Evolutionary conservation across 371 early-diverging fungal genomes (phyloP).

Genomic region (Mucor velutinosus): DNA sequence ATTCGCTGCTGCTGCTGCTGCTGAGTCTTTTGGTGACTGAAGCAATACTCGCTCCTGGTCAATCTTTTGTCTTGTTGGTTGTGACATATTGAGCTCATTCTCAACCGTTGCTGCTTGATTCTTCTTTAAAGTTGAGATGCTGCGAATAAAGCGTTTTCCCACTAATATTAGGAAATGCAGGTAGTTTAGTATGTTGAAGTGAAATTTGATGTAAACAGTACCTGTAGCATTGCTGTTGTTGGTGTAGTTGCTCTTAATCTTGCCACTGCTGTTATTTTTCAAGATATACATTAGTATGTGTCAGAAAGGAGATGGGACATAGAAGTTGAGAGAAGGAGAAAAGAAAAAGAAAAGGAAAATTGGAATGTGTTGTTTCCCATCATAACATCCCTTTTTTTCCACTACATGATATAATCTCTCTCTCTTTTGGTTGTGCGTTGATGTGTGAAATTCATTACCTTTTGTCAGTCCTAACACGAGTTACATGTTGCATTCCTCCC

Average conservation of each 20-base stretch:
- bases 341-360: constrained; percentile 2
- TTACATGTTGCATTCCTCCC: constrained; percentile 10
- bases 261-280: constrained; percentile 6
- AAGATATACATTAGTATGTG: constrained; percentile 5
- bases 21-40: not conserved
- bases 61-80: not conserved
- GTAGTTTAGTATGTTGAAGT: not conserved
- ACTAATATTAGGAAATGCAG: not conserved
- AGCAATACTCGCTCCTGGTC: constrained; percentile 1
- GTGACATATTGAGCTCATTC: not conserved
- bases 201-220: not conserved
- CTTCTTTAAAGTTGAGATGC: constrained; percentile 17
- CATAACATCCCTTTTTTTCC: constrained; percentile 4
- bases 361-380: constrained; percentile 4
- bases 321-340: not conserved
- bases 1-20: not conserved
- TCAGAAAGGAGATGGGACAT: not conserved
- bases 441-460: not conserved
- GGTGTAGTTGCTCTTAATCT: not conserved
- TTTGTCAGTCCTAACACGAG: constrained; percentile 1
- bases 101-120: not conserved
- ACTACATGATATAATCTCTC: not conserved
- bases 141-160: constrained; percentile 20
- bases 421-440: not conserved
- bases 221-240: not conserved